These are phyloP conservation scores for Lachnellula suecica DNA, from an alignment of 2,329 filamentous ascomycete species.

Conservation along the genomic window DNA sequence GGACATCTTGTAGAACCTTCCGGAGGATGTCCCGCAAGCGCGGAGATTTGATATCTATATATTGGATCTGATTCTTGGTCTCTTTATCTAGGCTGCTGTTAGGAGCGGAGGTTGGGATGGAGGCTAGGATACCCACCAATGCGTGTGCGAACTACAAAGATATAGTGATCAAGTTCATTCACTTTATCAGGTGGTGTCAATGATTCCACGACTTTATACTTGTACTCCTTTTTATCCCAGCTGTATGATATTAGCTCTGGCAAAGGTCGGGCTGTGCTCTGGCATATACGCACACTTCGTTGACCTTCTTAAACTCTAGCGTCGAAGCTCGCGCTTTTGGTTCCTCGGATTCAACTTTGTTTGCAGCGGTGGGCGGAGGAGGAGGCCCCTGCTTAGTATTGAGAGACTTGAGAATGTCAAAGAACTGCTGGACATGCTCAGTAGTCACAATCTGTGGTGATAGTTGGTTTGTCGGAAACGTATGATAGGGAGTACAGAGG, in stretches of 20 bases:
- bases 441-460: constrained; percentile 7
- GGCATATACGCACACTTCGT: constrained; percentile 19
- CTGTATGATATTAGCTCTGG: constrained; percentile 17
- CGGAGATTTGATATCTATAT: constrained; percentile 7
- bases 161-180: constrained; percentile 15
- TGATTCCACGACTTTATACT: constrained; percentile 31
- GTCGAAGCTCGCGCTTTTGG: constrained; percentile 14
- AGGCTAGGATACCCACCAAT: constrained; percentile 13
- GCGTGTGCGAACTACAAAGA: constrained; percentile 16
- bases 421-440: constrained; percentile 12
- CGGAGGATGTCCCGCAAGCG: neutral
- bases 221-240: constrained; percentile 21
- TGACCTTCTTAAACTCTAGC: constrained; percentile 21
- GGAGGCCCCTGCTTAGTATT: constrained; percentile 9
- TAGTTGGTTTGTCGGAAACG: constrained; percentile 7
- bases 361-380: constrained; percentile 1
- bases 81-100: constrained; percentile 1
- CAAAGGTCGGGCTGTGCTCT: neutral
- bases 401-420: constrained; percentile 13
- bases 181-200: constrained; percentile 8
- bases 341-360: constrained; percentile 6
- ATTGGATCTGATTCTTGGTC: constrained; percentile 1
- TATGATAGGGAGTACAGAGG: constrained; percentile 1
- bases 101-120: constrained; percentile 9
- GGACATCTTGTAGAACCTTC: neutral